Percentiles rank a stretch among this genome's conserved stretches.
These are phyloP conservation scores for Sugiyamaella americana DNA, from an alignment of 805 yeast species.

Conservation along the genomic window DNA sequence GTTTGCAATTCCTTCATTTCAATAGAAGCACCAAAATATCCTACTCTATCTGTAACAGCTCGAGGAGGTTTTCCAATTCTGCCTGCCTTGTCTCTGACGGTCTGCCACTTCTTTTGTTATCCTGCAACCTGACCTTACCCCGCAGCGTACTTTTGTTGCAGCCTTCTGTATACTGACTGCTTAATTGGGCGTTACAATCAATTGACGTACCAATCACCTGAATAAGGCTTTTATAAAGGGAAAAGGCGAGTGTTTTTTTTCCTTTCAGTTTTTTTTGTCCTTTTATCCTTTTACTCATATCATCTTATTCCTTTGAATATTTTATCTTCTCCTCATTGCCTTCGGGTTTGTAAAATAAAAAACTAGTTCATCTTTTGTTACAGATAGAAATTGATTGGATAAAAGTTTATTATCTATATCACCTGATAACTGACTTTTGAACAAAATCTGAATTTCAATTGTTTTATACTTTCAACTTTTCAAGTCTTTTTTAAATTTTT, in stretches of 20 bases:
- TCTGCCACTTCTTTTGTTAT: not conserved
- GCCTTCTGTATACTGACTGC: not conserved
- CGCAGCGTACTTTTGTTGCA: not conserved
- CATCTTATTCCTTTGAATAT: not conserved
- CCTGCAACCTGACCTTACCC: not conserved
- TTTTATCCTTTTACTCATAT: not conserved
- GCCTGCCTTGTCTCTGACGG: not conserved
- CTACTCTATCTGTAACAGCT: too few species aligned
- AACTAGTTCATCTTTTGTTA: too few species aligned
- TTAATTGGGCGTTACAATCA: not conserved
- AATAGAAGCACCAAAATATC: too few species aligned
- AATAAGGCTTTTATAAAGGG: not conserved
- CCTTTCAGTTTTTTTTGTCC: not conserved
- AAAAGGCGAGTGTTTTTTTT: not conserved
- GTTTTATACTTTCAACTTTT: not conserved
- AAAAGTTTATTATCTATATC: not conserved
- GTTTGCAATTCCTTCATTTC: too few species aligned
- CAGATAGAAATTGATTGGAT: too few species aligned
- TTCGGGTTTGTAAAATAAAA: too few species aligned
- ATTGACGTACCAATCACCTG: not conserved
- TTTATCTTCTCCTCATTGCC: too few species aligned
- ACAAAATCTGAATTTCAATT: not conserved
- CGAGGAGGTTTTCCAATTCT: too few species aligned
- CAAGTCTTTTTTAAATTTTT: not conserved
- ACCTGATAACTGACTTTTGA: not conserved